These are phyloP conservation scores for Colletotrichum endophyticum DNA, from an alignment of 2,329 filamentous ascomycete species.

Conservation along the genomic window DNA sequence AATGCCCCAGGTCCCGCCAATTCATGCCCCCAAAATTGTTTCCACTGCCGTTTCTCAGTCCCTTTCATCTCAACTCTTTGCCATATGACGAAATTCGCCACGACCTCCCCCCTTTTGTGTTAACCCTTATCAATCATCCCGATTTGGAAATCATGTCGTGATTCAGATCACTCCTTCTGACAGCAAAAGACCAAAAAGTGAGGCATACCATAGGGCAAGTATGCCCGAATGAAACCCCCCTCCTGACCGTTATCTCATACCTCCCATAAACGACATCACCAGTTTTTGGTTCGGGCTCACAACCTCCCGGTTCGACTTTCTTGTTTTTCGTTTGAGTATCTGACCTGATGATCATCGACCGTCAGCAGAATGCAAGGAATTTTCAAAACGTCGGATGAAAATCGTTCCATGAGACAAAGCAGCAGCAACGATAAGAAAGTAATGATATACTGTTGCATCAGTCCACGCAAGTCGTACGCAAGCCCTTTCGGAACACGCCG, in stretches of 20 bases:
- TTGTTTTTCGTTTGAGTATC: constrained; percentile 1
- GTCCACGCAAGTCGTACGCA: background rate
- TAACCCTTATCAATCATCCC: background rate
- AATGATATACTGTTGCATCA: background rate
- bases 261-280: background rate
- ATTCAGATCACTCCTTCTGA: background rate
- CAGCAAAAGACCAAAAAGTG: background rate
- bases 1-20: background rate
- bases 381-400: constrained; percentile 1
- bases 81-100: background rate
- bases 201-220: background rate
- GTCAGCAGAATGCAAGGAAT: background rate
- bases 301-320: constrained; percentile 14
- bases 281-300: background rate
- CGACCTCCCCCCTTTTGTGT: background rate
- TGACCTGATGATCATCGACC: background rate
- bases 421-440: background rate
- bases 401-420: background rate
- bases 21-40: background rate
- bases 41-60: background rate
- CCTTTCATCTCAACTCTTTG: background rate
- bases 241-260: background rate
- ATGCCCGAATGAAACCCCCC: background rate
- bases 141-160: background rate
- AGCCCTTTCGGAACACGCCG: background rate